Evolutionary conservation across 768 basidiomycete species (phyloP).

Genomic region (Podaxis carcinomalis): DNA sequence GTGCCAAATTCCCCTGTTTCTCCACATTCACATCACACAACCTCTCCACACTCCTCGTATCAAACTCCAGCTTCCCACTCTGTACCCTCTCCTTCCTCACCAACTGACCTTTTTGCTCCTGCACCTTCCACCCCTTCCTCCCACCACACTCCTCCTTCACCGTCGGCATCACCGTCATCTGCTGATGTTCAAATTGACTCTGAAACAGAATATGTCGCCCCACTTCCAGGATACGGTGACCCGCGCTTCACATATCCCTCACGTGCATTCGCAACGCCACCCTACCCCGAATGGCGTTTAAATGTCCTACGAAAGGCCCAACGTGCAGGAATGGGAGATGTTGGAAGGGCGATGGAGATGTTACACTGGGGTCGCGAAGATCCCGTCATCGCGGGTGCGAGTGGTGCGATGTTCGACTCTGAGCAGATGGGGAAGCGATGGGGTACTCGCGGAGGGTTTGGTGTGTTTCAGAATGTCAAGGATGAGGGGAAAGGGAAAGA

Average conservation of each 20-base stretch:
- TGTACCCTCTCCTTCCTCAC: background rate
- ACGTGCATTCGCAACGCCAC: slow-evolving; percentile 34
- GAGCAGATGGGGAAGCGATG: background rate
- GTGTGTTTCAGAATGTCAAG: slow-evolving; percentile 1
- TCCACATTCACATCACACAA: background rate
- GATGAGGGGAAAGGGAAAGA: slow-evolving; percentile 16
- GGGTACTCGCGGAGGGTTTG: slow-evolving; percentile 11
- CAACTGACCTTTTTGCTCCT: background rate
- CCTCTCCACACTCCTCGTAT: background rate
- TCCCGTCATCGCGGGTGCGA: slow-evolving; percentile 8
- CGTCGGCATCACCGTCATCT: background rate
- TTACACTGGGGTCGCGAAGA: slow-evolving; percentile 17
- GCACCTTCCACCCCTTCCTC: slow-evolving; percentile 5
- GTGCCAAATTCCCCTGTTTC: background rate
- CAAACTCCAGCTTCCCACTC: background rate
- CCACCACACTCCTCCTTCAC: slow-evolving; percentile 1
- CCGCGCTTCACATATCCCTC: slow-evolving; percentile 10
- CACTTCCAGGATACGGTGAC: slow-evolving; percentile 7
- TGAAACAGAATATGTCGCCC: slow-evolving; percentile 14
- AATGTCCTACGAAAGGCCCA: slow-evolving; percentile 47
- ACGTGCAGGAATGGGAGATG: slow-evolving; percentile 54
- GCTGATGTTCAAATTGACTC: slow-evolving; percentile 13
- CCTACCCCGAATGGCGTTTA: slow-evolving; percentile 67
- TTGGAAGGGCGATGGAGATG: slow-evolving; percentile 50
- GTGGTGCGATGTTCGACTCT: slow-evolving; percentile 7